Evolutionary conservation across 1,139 yeast species (phyloP).

Genomic region (Lodderomyces metapsilosis): DNA sequence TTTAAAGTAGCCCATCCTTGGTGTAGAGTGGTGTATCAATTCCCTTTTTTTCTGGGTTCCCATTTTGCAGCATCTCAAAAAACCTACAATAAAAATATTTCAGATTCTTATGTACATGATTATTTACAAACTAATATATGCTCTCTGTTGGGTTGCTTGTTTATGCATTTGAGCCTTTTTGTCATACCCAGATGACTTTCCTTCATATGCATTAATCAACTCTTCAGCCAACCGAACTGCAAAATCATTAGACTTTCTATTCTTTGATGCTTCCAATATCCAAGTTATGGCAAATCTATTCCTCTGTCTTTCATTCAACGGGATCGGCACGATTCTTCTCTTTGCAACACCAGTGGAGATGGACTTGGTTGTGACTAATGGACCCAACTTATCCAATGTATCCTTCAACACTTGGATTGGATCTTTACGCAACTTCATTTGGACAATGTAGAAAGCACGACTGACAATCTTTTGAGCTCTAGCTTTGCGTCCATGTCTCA

Average conservation of each 20-base stretch:
- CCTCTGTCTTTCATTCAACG: slow-evolving; percentile 80
- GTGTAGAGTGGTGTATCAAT: background rate
- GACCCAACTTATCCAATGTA: slow-evolving; percentile 80
- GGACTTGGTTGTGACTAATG: slow-evolving; percentile 75
- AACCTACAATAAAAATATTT: background rate
- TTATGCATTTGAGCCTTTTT: slow-evolving; percentile 83
- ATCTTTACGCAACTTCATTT: slow-evolving; percentile 66
- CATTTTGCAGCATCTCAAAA: slow-evolving; percentile 2
- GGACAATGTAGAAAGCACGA: slow-evolving; percentile 78
- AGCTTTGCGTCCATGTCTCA: slow-evolving; percentile 90
- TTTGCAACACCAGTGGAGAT: slow-evolving; percentile 86
- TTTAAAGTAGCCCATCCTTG: slow-evolving; percentile 8
- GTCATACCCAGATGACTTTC: slow-evolving; percentile 81
- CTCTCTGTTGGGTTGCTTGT: slow-evolving; percentile 79
- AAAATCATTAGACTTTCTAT: slow-evolving; percentile 76
- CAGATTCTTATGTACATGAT: background rate
- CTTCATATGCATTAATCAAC: slow-evolving; percentile 71
- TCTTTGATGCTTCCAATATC: slow-evolving; percentile 82
- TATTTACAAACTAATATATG: slow-evolving; percentile 45
- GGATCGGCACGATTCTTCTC: slow-evolving; percentile 75
- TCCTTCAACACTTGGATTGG: slow-evolving; percentile 76
- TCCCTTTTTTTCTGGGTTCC: background rate
- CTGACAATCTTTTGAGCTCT: slow-evolving; percentile 73
- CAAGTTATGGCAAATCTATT: slow-evolving; percentile 83
- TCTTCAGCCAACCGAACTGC: slow-evolving; percentile 92